Percentiles rank a stretch among this genome's conserved stretches.
Evolutionary conservation across 176 grass and related monocot species (phyloP).

Genomic region (Bromus sterilis): DNA sequence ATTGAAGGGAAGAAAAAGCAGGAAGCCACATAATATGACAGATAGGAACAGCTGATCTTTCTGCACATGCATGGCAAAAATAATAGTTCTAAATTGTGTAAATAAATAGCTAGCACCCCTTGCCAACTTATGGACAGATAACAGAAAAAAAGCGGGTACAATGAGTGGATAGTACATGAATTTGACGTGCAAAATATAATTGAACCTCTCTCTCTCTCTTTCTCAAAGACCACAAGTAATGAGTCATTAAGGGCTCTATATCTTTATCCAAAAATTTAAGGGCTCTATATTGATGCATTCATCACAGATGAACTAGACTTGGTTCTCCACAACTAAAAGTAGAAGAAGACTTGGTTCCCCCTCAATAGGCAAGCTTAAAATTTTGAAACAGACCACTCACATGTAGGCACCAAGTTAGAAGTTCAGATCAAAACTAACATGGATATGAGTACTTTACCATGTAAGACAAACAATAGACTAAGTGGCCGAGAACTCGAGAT

Average conservation of each 20-base stretch:
- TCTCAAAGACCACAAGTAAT: background rate
- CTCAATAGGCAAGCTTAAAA: background rate
- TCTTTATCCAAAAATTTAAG: too few relatives aligned
- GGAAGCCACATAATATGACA: background rate
- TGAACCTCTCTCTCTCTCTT: background rate
- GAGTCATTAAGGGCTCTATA: too few relatives aligned
- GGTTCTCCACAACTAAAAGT: too few relatives aligned
- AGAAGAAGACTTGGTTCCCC: too few relatives aligned
- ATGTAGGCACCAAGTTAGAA: background rate
- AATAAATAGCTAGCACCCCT: background rate
- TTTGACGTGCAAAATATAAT: background rate
- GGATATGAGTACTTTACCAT: background rate
- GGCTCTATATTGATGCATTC: background rate
- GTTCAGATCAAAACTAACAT: background rate
- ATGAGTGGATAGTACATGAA: background rate
- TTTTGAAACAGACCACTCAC: background rate
- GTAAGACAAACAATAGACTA: background rate
- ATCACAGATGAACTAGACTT: background rate
- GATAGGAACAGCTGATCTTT: conserved; percentile 12
- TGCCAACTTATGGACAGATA: background rate
- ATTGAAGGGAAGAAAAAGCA: background rate
- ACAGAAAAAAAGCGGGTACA: background rate
- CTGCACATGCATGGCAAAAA: too few relatives aligned
- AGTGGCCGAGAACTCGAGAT: background rate
- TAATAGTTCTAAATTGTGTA: too few relatives aligned